These are phyloP conservation scores for Cladosporium colombiae DNA, from an alignment of 2,329 filamentous ascomycete genomes.

Conservation along the genomic window DNA sequence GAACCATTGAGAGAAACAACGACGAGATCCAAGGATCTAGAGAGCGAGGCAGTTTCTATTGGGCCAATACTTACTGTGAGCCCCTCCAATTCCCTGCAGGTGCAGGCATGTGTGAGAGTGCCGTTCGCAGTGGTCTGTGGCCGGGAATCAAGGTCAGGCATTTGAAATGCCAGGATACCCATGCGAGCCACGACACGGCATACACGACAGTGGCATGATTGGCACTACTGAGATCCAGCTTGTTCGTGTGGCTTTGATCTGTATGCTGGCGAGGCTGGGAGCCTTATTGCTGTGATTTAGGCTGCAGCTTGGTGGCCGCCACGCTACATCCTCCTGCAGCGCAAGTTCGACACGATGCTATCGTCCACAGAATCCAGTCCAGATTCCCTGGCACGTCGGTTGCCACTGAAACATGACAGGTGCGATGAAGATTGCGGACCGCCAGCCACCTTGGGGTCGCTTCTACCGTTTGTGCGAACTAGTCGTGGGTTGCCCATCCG, in stretches of 20 bases:
- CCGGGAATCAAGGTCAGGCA: not conserved
- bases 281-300: not conserved
- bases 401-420: not conserved
- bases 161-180: not conserved
- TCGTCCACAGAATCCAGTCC: not conserved
- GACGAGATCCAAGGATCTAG: not conserved
- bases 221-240: not conserved
- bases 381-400: not conserved
- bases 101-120: not conserved
- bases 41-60: not conserved
- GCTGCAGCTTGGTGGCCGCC: not conserved
- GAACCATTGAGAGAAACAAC: not conserved
- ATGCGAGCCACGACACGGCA: not conserved
- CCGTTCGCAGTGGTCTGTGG: not conserved
- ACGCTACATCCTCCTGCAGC: not conserved
- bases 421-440: not conserved
- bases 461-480: not conserved
- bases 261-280: not conserved
- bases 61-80: not conserved
- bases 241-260: not conserved
- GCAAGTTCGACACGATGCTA: not conserved
- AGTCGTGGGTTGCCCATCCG: constrained; percentile 6
- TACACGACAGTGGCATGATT: not conserved
- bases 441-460: constrained; percentile 6
- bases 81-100: not conserved